These are phyloP conservation scores for Colletotrichum chlorophyti DNA, from an alignment of 2,329 filamentous ascomycete genomes.

Conservation along the genomic window DNA sequence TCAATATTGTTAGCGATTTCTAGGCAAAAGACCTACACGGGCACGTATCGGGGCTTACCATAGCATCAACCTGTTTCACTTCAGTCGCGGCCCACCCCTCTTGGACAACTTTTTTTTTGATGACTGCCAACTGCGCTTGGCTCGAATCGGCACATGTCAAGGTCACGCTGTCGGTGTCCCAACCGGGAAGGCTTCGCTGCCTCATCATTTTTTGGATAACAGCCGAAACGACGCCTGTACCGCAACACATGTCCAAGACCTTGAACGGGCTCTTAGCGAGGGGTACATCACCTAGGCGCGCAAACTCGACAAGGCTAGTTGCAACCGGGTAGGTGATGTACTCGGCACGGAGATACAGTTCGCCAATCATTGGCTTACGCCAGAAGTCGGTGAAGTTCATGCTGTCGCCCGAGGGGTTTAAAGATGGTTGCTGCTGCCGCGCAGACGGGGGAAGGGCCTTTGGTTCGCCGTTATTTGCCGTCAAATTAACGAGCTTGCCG, in stretches of 20 bases:
- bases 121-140: neutral
- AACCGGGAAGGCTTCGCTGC: neutral
- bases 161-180: neutral
- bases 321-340: neutral
- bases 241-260: conserved; percentile 13
- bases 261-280: neutral
- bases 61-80: neutral
- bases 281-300: neutral
- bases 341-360: conserved; percentile 3
- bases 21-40: neutral
- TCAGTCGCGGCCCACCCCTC: neutral
- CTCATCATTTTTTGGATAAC: conserved; percentile 3
- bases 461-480: no score
- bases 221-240: conserved; percentile 5
- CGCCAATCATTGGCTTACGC: neutral
- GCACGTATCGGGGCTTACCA: neutral
- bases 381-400: neutral
- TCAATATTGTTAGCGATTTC: neutral
- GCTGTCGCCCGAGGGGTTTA: neutral
- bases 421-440: neutral
- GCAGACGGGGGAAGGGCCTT: neutral
- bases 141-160: conserved; percentile 4
- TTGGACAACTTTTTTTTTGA: neutral
- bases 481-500: no score
- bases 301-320: neutral